Conservation (phyloP, 352 stramenopile species). For the Phytopythium boreale region DNA sequence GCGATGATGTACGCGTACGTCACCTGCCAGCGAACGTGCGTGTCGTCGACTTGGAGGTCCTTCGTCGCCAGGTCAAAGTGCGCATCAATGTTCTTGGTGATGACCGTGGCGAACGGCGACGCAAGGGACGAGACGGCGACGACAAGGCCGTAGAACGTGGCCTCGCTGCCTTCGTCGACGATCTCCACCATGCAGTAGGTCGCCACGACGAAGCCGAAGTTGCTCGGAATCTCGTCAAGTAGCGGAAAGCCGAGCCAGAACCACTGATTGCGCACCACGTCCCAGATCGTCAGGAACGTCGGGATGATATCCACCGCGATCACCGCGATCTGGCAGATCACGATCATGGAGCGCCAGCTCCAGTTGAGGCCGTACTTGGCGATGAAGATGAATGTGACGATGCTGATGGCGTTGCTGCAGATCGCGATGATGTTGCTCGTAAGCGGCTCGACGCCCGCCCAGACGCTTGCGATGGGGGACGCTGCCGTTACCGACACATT, state of each 20-base stretch:
- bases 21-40: conserved; percentile 25
- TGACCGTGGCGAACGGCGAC: conserved; percentile 36
- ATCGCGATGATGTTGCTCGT: conserved; percentile 27
- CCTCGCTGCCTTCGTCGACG: conserved; percentile 47
- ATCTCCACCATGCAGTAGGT: conserved; percentile 62
- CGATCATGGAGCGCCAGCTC: conserved; percentile 43
- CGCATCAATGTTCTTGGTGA: conserved; percentile 51
- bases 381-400: conserved; percentile 32
- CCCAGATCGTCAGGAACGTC: conserved; percentile 36
- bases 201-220: conserved; percentile 42
- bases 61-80: conserved; percentile 33
- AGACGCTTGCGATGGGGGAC: conserved; percentile 32
- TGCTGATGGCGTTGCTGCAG: conserved; percentile 38
- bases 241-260: conserved; percentile 61
- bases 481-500: conserved; percentile 30
- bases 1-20: conserved; percentile 32
- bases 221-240: conserved; percentile 38
- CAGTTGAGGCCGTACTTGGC: conserved; percentile 37
- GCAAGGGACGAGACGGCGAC: conserved; percentile 47
- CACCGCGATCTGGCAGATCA: conserved; percentile 31
- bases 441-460: conserved; percentile 27
- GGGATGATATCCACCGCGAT: conserved; percentile 34
- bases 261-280: conserved; percentile 53
- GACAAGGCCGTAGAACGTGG: conserved; percentile 46
- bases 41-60: conserved; percentile 33